Percentiles rank a stretch among this genome's conserved stretches.
Conservation (phyloP, 2,329 filamentous ascomycete genomes). For the Periconia digitata region DNA sequence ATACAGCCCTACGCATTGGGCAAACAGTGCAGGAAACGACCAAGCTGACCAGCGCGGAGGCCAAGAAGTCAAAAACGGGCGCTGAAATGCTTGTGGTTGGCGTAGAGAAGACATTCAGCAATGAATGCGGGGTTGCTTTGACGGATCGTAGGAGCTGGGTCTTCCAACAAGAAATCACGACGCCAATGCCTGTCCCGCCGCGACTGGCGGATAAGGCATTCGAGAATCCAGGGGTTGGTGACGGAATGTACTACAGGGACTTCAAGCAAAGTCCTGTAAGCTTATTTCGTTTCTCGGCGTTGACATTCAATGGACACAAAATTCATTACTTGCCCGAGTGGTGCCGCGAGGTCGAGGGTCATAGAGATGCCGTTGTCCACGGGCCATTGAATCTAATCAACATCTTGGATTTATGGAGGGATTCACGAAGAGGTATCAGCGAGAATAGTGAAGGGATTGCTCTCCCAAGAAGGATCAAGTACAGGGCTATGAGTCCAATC, state of each 20-base stretch:
- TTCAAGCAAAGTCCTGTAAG: slow-evolving; percentile 69
- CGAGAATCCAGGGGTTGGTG: slow-evolving; percentile 6
- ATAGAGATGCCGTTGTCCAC: slow-evolving; percentile 77
- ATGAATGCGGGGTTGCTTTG: slow-evolving; percentile 35
- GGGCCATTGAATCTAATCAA: slow-evolving; percentile 74
- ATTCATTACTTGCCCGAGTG: slow-evolving; percentile 83
- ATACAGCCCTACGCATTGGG: slow-evolving; percentile 25
- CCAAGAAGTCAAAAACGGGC: slow-evolving; percentile 53
- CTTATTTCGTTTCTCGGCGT: slow-evolving; percentile 86
- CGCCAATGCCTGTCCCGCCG: slow-evolving; percentile 34
- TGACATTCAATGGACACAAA: slow-evolving; percentile 89
- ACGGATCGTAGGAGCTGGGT: slow-evolving; percentile 42
- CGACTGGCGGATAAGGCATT: slow-evolving; percentile 21
- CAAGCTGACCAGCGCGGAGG: slow-evolving; percentile 48
- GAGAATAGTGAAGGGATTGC: slow-evolving; percentile 14
- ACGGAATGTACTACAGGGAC: slow-evolving; percentile 43
- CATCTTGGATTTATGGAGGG: slow-evolving; percentile 39
- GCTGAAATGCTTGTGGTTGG: slow-evolving; percentile 61
- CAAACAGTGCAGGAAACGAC: slow-evolving; percentile 47
- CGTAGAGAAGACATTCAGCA: slow-evolving; percentile 57
- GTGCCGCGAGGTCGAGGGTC: slow-evolving; percentile 70
- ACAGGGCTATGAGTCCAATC: slow-evolving; percentile 35
- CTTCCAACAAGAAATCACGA: slow-evolving; percentile 47
- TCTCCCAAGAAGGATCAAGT: slow-evolving; percentile 28
- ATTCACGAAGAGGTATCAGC: slow-evolving; percentile 35